Percentiles rank a stretch among this genome's conserved stretches.
phyloP scores from a whole-genome alignment of 1,284 basidiomycete genomes.

The Puccinia sorghi region DNA sequence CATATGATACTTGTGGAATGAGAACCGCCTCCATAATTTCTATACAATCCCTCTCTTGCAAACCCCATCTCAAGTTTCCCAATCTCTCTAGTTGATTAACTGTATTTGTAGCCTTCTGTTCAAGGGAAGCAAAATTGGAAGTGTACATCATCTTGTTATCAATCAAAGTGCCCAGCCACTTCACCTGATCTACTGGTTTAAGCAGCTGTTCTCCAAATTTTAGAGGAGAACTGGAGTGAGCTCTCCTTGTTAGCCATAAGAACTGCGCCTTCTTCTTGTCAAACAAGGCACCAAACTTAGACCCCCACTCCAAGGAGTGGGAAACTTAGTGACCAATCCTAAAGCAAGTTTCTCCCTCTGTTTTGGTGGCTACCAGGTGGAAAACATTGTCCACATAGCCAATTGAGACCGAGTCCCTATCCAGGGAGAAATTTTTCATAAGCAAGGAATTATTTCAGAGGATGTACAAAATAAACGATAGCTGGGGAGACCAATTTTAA shows the following conservation, averaged over 20 bases:
- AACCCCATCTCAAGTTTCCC: no score
- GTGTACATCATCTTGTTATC: background rate
- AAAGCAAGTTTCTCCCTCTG: no score
- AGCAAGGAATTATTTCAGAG: constrained; percentile 4
- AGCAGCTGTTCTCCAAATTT: background rate
- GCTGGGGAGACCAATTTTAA: background rate
- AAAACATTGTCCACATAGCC: background rate
- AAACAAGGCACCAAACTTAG: background rate
- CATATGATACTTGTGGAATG: no score
- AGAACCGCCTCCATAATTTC: no score
- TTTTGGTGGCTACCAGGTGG: no score
- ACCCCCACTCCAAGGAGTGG: background rate
- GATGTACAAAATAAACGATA: constrained; percentile 21
- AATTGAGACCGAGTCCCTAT: background rate
- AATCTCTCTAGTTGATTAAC: no score
- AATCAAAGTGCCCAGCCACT: background rate
- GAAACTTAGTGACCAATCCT: no score
- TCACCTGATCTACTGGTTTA: background rate
- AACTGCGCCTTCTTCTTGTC: background rate
- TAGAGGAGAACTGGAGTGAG: background rate
- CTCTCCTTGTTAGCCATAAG: background rate
- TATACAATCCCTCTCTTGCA: no score
- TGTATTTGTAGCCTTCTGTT: no score
- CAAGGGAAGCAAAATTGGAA: no score
- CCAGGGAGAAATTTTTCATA: background rate